Conservation (phyloP, 2,329 filamentous ascomycete genomes). For the Elsinoe australis region DNA sequence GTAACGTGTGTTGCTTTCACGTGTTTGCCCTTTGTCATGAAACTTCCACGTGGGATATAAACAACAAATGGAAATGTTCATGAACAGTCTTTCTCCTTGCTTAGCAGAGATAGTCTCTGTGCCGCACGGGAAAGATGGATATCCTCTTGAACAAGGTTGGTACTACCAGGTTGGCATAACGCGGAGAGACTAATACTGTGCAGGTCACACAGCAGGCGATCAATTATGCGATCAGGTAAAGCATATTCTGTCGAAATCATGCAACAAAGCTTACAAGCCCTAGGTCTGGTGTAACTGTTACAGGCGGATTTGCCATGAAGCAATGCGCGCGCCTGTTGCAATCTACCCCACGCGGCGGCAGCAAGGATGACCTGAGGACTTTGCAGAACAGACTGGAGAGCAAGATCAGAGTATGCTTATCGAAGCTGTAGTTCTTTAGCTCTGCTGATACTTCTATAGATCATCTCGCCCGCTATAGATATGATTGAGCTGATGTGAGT, state of each 20-base stretch:
- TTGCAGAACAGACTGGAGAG: slow-evolving; percentile 69
- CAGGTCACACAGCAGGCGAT: slow-evolving; percentile 69
- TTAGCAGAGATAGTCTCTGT: not conserved
- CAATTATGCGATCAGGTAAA: slow-evolving; percentile 74
- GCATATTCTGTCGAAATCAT: not conserved
- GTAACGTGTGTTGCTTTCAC: slow-evolving; percentile 6
- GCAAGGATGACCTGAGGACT: slow-evolving; percentile 61
- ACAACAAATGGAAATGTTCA: no score
- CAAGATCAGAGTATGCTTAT: slow-evolving; percentile 76
- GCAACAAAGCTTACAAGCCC: not conserved
- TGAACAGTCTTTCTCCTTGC: no score
- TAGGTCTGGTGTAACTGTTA: slow-evolving; percentile 73
- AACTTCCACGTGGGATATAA: no score
- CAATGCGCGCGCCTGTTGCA: slow-evolving; percentile 67
- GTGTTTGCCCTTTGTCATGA: not conserved
- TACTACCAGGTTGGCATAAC: not conserved
- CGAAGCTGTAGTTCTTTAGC: slow-evolving; percentile 72
- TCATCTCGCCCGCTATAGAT: slow-evolving; percentile 78
- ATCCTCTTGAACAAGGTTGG: slow-evolving; percentile 53
- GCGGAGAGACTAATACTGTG: slow-evolving; percentile 16
- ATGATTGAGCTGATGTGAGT: slow-evolving; percentile 71
- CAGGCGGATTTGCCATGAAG: slow-evolving; percentile 73
- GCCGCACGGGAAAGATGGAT: slow-evolving; percentile 54
- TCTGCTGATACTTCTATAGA: slow-evolving; percentile 53
- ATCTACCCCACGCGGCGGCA: slow-evolving; percentile 61